Conservation (phyloP, 176 grass and related monocot genomes). For the Rhynchospora breviuscula region DNA sequence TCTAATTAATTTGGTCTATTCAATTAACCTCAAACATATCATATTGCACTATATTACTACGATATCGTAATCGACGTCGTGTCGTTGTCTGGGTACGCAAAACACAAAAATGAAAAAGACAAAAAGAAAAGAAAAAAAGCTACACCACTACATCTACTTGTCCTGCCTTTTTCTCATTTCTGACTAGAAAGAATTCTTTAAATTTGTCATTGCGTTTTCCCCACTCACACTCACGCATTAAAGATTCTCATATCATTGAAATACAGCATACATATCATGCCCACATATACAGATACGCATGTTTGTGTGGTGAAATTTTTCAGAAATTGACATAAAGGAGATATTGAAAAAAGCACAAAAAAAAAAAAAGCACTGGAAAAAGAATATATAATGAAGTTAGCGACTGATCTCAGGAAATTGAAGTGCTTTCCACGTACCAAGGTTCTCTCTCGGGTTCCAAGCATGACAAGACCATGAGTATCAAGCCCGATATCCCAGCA, state of each 20-base stretch:
- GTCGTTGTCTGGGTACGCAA: neutral
- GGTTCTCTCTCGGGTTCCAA: slow-evolving; percentile 52
- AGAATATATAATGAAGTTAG: neutral
- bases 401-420: neutral
- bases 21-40: neutral
- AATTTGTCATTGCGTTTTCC: neutral
- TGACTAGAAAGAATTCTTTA: neutral
- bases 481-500: slow-evolving; percentile 58
- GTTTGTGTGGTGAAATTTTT: neutral
- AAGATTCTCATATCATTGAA: neutral
- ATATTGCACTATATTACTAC: neutral
- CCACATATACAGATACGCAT: neutral
- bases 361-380: neutral
- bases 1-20: neutral
- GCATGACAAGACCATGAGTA: slow-evolving; percentile 34
- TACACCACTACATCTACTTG: neutral
- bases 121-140: neutral
- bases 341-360: neutral
- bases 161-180: neutral
- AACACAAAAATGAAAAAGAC: neutral
- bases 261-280: neutral
- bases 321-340: neutral
- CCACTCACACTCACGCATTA: neutral
- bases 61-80: no score
- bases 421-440: slow-evolving; percentile 14